Evolutionary conservation across 2,329 filamentous ascomycete genomes (phyloP).

Genomic region (Exophiala aquamarina): DNA sequence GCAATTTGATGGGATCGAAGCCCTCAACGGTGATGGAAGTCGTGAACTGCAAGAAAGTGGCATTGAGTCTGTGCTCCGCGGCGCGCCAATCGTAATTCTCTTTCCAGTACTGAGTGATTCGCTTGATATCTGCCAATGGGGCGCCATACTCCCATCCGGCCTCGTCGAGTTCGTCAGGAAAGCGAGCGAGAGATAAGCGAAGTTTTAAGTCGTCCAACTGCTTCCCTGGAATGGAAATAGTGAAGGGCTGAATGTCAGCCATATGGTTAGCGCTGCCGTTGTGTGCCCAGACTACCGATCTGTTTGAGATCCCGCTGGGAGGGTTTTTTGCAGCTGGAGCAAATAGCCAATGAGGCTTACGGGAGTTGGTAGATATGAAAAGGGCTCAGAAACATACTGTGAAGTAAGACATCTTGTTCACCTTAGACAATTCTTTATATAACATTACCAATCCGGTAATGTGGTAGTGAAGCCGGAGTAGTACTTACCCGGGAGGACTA

Average conservation of each 20-base stretch:
- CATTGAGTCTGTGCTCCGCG: slow-evolving; percentile 59
- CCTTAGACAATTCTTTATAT: no score
- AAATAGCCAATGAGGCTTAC: no score
- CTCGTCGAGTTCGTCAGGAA: slow-evolving; percentile 2
- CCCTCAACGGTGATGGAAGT: slow-evolving; percentile 51
- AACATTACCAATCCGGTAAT: no score
- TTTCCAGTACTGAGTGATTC: slow-evolving; percentile 37
- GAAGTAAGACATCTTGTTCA: no score
- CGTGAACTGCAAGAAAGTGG: slow-evolving; percentile 55
- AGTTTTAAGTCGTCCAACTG: slow-evolving; percentile 35
- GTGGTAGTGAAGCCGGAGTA: no score
- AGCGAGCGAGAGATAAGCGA: slow-evolving; percentile 32
- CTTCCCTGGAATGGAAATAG: slow-evolving; percentile 34
- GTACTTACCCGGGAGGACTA: no score
- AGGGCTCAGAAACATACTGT: no score
- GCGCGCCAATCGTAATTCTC: slow-evolving; percentile 59
- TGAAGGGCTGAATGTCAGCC: slow-evolving; percentile 25
- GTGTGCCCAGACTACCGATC: no score
- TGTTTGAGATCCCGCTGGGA: no score
- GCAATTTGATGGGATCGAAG: slow-evolving; percentile 62
- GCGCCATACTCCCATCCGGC: slow-evolving; percentile 30
- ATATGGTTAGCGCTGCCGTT: no score
- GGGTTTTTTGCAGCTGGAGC: no score
- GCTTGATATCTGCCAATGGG: slow-evolving; percentile 38
- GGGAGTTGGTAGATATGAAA: no score